Base-by-base conservation (phyloP, 1,139 yeast genomes). In the Saccharomyces hybrid region DNA sequence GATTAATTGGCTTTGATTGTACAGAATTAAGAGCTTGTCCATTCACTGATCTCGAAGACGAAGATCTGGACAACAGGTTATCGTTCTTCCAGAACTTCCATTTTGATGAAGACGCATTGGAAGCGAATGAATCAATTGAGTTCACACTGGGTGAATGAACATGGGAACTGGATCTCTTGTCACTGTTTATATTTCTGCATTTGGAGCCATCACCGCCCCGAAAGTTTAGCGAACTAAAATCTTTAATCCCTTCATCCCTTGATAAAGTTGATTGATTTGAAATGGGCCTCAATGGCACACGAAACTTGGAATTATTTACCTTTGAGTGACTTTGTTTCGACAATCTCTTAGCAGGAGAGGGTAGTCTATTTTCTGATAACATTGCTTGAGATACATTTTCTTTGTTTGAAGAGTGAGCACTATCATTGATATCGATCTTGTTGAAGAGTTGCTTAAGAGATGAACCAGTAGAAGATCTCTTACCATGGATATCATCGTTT, bases 11-110 rank as follows among this genome's bases (percentile, higher is more conserved):
- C 14, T 34, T 19, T 29, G 31, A n/a, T 23, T 41, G 14, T 14
- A 50, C 44, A 38, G 13, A 19, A 6, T 38, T 5, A 3, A n/a
- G n/a, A 11, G n/a, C 25, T 16, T 38, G 44, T 5, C 9, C 44
- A 16, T 38, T 38, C 9, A 19, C 13, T 5, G 44, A 38, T 38
- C 25, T 38, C 6, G 44, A 38, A 16, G 44, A 38, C 3, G 9
- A 2, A 2, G 44, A 38, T 7, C 44, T 38, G 2, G 44, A 38
- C n/a, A 38, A 38, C 5, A 38, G n/a, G 44, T 38, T 38, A 46
- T 56, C 59, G 49, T 61, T 63, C 51, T 67, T 68, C 73, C 73
- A 70, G 50, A 70, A 70, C 54, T 67, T 70, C 72, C 72, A 69
- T 51, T 60, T 68, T 2, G 69, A 61, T 23, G 55, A 38, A 11